These are phyloP conservation scores for Tolypocladium tropicale DNA, from an alignment of 2,329 filamentous ascomycete species.

Conservation along the genomic window DNA sequence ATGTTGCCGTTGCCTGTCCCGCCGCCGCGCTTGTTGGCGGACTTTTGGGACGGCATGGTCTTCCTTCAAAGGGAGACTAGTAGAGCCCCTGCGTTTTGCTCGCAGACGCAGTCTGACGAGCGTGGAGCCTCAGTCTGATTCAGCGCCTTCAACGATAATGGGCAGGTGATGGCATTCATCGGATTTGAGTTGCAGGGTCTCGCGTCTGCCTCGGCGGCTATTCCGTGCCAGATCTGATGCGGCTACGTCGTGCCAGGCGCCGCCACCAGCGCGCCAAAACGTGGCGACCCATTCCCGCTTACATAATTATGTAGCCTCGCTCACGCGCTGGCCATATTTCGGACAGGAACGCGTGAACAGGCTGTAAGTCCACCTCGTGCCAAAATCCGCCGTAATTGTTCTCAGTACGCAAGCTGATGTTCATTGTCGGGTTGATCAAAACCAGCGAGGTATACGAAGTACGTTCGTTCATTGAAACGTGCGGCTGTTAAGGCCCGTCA, in stretches of 20 bases:
- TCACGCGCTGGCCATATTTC: too few species aligned
- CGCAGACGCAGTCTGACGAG: background rate
- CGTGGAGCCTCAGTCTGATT: background rate
- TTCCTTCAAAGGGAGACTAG: background rate
- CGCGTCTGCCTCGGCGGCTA: background rate
- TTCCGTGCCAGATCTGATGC: background rate
- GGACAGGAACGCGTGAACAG: too few species aligned
- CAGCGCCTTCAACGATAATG: background rate
- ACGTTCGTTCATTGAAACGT: too few species aligned
- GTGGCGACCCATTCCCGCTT: background rate
- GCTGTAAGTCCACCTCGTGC: too few species aligned
- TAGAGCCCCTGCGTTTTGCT: background rate
- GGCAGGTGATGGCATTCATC: background rate
- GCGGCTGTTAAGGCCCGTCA: too few species aligned
- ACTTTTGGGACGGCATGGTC: slow-evolving; percentile 12
- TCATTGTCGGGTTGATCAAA: too few species aligned
- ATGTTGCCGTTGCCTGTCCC: slow-evolving; percentile 17
- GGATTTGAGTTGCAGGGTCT: background rate
- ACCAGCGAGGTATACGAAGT: too few species aligned
- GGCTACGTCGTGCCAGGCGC: background rate
- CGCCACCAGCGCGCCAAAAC: background rate
- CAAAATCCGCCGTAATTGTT: too few species aligned
- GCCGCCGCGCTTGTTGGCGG: slow-evolving; percentile 7
- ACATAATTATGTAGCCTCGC: too few species aligned
- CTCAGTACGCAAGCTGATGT: too few species aligned